Conservation (phyloP, 1,139 yeast genomes). For the Geotrichum phurueaensis region DNA sequence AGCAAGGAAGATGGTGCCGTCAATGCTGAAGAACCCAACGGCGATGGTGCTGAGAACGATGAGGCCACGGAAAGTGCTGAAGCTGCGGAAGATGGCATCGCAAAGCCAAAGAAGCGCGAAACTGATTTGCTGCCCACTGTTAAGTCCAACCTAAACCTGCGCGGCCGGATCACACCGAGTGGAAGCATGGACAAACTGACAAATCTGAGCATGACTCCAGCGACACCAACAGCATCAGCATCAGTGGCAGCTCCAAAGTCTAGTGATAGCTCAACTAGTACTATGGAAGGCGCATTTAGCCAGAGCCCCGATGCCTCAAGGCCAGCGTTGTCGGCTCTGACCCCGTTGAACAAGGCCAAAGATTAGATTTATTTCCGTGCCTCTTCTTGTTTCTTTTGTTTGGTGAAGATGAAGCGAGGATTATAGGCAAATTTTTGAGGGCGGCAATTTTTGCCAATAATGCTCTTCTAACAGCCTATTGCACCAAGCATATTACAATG, state of each 20-base stretch:
- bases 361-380: background rate
- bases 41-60: background rate
- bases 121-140: conserved; percentile 36
- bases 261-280: conserved; percentile 17
- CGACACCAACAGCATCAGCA: conserved; percentile 13
- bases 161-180: conserved; percentile 21
- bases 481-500: background rate
- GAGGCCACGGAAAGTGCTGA: background rate
- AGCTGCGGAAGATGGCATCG: background rate
- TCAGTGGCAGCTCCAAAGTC: conserved; percentile 13
- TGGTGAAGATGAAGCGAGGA: background rate
- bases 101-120: conserved; percentile 20
- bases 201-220: conserved; percentile 18
- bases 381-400: background rate
- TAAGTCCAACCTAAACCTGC: conserved; percentile 30
- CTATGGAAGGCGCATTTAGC: conserved; percentile 37
- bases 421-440: background rate
- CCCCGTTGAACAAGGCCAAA: background rate
- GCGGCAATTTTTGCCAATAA: background rate
- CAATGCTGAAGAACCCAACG: background rate
- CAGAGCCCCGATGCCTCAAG: conserved; percentile 28
- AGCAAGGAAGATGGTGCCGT: background rate
- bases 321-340: background rate
- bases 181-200: conserved; percentile 16
- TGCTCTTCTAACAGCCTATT: background rate